Base-by-base conservation (phyloP, 345 rosid genomes). In the Corchorus capsularis region DNA sequence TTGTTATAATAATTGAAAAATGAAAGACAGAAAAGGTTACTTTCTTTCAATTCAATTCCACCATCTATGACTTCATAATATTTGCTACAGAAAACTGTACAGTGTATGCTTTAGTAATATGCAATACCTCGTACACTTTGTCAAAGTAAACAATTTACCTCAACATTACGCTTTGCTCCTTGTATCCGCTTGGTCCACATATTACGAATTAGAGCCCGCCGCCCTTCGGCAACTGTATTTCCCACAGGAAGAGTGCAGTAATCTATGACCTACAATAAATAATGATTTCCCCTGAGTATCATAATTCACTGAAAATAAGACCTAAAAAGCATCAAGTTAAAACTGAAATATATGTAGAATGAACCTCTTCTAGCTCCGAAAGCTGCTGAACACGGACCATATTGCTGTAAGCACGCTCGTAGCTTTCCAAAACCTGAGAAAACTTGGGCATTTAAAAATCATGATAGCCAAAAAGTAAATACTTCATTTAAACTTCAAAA, bases 331-430 rank as follows among this genome's bases (percentile, higher is more conserved):
- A 71, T 19, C 54, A 74, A 67, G 74, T 37, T 47, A 41, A 76
- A 70, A 53, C 47, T 52, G 34, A 39, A 65, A 12, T 16, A 50
- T n/a, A 74, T 20, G 15, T 70, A 73, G 69, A 81, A 79, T 72
- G 77, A 70, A 96, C 99, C 99, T 96, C 99, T 84, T 93, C 98
- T 57, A 96, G 85, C 83, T 96, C 99, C 68, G 98, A 89, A 41
- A 96, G 90, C 89, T 92, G 99, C 86, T 96, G 99, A 83, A 96
- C 98, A 72, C 97, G 97, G 79, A 96, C 96, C 99, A 96, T 93
- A 82, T 96, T 93, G 84, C 69, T 87, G 76, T 96, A 96, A 45
- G 99, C 98, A 82, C 99, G 97, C 72, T 96, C 98, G 77, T 96
- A 96, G 86, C 99, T 96, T 84, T 93, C 98, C 83, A 96, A 83